Evolutionary conservation across 1,139 yeast genomes (phyloP), one percentile per base, ranked within the genome.

Genomic region (Blastobotrys arbuscula): DNA sequence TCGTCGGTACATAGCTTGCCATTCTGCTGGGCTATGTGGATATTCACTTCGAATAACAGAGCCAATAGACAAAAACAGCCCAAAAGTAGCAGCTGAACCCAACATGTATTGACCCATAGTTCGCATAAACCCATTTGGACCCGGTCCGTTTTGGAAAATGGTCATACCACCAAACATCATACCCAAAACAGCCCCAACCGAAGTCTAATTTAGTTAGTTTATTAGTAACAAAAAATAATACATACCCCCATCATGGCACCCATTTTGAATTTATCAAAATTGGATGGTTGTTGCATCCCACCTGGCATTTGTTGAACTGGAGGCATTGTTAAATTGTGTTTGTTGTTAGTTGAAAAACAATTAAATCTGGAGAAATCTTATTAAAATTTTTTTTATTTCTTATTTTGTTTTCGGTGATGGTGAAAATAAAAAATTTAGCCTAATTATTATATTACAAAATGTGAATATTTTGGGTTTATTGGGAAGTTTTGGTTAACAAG

Each of bases 71-170:
- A 92, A 90, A 67, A 92, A 89, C 63, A 90, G 77, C 24, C 96
- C 96, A 68, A 94, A 92, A 13, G 97, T 92, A 45, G 95, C 97
- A 13, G 95, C 97, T 5, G 97, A 88, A 48, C 97, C 97, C 67
- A 87, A 82, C 70, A 94, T 90, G 69, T 89, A 92, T 70, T 90
- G 96, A 48, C 98, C 98, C 62, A 94, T 73, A 6, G 97, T 90
- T 72, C 96, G 83, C 82, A 92, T 84, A 53, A 88, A 88, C 50
- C 99, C 99, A 63, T 88, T 86, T 47, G 98, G 97, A n/a, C 98
- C 99, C 16, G 96, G 90, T 15, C 99, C 99, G 57, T 86, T 82
- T 53, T 90, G 94, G 60, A 88, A 71, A 55, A 94, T 85, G 52
- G 97, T 84, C 63, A 87, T 82, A 24, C 96, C 95, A 54, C 97